Percentiles rank a stretch among this genome's conserved stretches.
These are phyloP conservation scores for Paramecium tetraurelia DNA, from an alignment of 73 alveolate genomes.

Conservation along the genomic window DNA sequence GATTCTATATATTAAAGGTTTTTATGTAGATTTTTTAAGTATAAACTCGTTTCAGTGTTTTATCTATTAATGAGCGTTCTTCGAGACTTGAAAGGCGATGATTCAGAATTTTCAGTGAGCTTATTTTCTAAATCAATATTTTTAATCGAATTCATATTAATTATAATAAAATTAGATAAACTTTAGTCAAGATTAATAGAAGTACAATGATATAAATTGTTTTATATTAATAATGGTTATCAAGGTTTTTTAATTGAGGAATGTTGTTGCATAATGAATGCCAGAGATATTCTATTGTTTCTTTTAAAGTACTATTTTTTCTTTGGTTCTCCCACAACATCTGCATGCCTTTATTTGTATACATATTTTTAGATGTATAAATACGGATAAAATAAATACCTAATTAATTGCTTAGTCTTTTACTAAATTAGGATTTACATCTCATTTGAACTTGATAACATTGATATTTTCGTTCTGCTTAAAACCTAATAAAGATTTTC, in stretches of 20 bases:
- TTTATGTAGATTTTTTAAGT: background rate
- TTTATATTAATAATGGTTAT: background rate
- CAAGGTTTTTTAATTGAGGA: background rate
- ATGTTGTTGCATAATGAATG: background rate
- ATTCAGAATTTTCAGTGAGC: conserved; percentile 35
- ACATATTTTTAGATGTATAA: background rate
- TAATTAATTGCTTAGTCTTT: background rate
- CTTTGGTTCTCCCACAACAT: background rate
- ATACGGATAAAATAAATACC: background rate
- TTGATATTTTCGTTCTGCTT: background rate
- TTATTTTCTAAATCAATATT: conserved; percentile 15
- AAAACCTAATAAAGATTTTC: background rate
- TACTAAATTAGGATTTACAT: background rate
- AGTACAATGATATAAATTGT: background rate
- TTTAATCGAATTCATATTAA: background rate
- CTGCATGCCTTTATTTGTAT: background rate
- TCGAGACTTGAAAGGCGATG: conserved; percentile 13
- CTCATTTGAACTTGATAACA: background rate
- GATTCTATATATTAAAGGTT: conserved; percentile 17
- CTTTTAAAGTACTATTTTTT: background rate
- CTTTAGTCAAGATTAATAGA: background rate
- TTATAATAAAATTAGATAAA: background rate
- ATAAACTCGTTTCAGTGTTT: background rate
- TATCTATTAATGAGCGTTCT: conserved; percentile 1
- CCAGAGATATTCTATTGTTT: background rate